These are phyloP conservation scores for Fusarium albosuccineum DNA, from an alignment of 2,329 filamentous ascomycete species.

Conservation along the genomic window DNA sequence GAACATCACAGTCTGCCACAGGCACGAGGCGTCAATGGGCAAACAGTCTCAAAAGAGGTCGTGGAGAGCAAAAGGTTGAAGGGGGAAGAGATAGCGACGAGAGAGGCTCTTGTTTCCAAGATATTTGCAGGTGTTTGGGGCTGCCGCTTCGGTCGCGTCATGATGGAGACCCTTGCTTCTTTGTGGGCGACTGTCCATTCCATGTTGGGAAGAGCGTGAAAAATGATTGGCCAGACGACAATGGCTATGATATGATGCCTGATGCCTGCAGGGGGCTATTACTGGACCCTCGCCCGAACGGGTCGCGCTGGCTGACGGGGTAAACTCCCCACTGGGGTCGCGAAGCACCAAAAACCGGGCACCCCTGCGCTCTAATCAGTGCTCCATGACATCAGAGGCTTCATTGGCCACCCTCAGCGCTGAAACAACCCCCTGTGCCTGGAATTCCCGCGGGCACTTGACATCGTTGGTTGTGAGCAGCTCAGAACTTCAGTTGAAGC, in stretches of 20 bases:
- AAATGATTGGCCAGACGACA: constrained; percentile 8
- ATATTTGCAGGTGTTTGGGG: constrained; percentile 34
- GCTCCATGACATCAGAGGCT: constrained; percentile 54
- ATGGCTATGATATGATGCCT: no score
- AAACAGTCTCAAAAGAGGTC: constrained; percentile 6
- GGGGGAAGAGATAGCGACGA: constrained; percentile 2
- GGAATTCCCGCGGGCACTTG: constrained; percentile 18
- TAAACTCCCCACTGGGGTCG: background rate
- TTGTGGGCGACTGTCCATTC: constrained; percentile 8
- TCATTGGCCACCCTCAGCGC: constrained; percentile 42
- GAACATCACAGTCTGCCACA: constrained; percentile 15
- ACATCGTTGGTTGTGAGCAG: constrained; percentile 33
- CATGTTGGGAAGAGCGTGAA: background rate
- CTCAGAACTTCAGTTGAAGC: constrained; percentile 1
- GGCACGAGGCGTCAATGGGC: constrained; percentile 1
- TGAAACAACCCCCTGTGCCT: constrained; percentile 43
- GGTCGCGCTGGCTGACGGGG: constrained; percentile 12
- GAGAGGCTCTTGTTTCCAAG: constrained; percentile 36
- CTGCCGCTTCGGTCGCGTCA: constrained; percentile 36
- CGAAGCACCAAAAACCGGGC: constrained; percentile 25
- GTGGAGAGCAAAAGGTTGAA: constrained; percentile 1
- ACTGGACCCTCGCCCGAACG: constrained; percentile 6
- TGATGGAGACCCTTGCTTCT: constrained; percentile 31
- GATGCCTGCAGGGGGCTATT: background rate
- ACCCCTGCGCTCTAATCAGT: constrained; percentile 21